phyloP scores from a whole-genome alignment of 768 basidiomycete genomes.

The Suillus occidentalis region DNA sequence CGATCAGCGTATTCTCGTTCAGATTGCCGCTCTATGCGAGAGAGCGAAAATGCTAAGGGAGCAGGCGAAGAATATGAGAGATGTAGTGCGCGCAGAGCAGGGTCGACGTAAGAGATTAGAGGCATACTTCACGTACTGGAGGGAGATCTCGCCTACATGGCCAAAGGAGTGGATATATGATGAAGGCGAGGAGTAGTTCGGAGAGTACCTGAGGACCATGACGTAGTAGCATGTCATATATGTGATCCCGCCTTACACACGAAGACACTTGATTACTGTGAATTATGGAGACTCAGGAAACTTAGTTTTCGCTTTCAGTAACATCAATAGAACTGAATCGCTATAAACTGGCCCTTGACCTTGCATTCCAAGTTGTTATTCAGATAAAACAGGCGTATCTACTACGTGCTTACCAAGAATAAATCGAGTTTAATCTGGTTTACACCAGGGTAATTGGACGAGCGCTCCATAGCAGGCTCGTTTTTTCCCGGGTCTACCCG shows the following conservation, averaged over 20 bases:
- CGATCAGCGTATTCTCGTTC: conserved; percentile 17
- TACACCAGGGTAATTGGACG: too few relatives aligned
- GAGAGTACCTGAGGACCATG: background rate
- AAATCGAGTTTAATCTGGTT: too few relatives aligned
- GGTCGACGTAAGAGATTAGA: conserved; percentile 30
- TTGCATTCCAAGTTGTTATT: background rate
- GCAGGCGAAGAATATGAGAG: too few relatives aligned
- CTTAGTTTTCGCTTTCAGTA: background rate
- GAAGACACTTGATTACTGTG: background rate
- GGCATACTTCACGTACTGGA: conserved; percentile 29
- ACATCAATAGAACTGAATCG: background rate
- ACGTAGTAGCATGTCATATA: background rate
- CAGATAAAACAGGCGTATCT: background rate
- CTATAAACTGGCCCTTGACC: background rate
- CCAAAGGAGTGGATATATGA: conserved; percentile 23
- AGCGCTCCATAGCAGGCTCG: too few relatives aligned
- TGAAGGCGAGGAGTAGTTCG: background rate
- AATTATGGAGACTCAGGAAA: background rate
- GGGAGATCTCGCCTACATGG: conserved; percentile 23
- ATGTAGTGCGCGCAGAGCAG: conserved; percentile 16
- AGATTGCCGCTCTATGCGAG: conserved; percentile 14
- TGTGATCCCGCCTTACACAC: background rate
- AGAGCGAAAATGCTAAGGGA: conserved; percentile 18
- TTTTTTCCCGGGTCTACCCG: too few relatives aligned
- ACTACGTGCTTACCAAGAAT: background rate